phyloP scores from a whole-genome alignment of 768 basidiomycete species.

The Lentinula lateritia region DNA sequence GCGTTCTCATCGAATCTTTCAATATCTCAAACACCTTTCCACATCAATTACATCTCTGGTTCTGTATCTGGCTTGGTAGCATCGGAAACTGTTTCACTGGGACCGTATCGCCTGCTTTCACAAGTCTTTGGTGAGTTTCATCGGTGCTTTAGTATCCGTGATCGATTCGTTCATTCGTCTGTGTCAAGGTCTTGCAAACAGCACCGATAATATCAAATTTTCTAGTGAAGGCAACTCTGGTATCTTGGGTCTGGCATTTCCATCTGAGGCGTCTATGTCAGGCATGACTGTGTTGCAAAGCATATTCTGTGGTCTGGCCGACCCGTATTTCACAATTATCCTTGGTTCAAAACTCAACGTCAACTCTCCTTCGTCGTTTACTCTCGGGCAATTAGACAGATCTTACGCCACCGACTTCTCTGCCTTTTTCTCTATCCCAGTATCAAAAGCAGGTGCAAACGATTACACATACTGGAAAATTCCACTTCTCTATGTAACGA shows the following conservation, averaged over 20 bases:
- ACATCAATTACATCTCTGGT: conserved; percentile 44
- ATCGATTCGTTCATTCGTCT: neutral
- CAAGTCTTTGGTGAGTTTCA: conserved; percentile 41
- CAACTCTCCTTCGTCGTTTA: conserved; percentile 32
- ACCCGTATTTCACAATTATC: conserved; percentile 47
- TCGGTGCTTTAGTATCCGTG: neutral
- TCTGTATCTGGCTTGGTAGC: conserved; percentile 41
- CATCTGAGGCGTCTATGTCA: conserved; percentile 40
- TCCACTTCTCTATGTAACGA: conserved; percentile 36
- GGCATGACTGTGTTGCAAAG: conserved; percentile 45
- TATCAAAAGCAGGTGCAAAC: conserved; percentile 27
- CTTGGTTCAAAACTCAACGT: conserved; percentile 30
- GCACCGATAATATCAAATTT: conserved; percentile 37
- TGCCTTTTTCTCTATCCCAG: conserved; percentile 30
- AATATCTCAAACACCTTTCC: conserved; percentile 31
- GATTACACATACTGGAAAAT: conserved; percentile 57
- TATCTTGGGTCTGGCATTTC: conserved; percentile 50
- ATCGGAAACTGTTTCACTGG: conserved; percentile 41
- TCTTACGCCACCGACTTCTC: conserved; percentile 22
- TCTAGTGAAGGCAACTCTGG: conserved; percentile 45
- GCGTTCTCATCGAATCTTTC: conserved; percentile 23
- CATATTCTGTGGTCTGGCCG: conserved; percentile 35
- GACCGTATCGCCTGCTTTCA: conserved; percentile 35
- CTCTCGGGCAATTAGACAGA: conserved; percentile 44
- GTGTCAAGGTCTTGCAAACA: conserved; percentile 37